Evolutionary conservation across 305 asterid species (phyloP).

Genomic region (Euphrasia arctica): DNA sequence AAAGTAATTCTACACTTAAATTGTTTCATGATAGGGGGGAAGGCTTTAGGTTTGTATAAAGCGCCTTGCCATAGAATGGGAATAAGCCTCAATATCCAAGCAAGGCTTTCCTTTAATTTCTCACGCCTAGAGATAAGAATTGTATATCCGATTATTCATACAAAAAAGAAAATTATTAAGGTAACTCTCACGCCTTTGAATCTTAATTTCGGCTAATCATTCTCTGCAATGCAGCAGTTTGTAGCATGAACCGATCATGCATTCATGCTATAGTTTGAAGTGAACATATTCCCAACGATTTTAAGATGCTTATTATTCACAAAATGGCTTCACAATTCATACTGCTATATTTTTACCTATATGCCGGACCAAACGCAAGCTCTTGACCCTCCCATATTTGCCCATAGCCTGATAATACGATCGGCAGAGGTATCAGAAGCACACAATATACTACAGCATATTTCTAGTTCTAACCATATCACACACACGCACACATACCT

Average conservation of each 20-base stretch:
- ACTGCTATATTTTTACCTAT: slow-evolving; percentile 45
- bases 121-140: not conserved
- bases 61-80: slow-evolving; percentile 2
- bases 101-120: slow-evolving; percentile 17
- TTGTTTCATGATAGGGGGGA: slow-evolving; percentile 16
- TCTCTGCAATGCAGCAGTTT: not conserved
- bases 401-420: slow-evolving; percentile 58
- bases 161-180: too few relatives aligned
- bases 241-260: not conserved
- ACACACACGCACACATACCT: slow-evolving; percentile 34
- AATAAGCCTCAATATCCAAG: slow-evolving; percentile 13
- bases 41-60: slow-evolving; percentile 3
- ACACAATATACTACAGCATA: not conserved
- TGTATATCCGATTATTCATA: slow-evolving; percentile 2
- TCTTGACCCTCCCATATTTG: slow-evolving; percentile 75
- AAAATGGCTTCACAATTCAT: not conserved
- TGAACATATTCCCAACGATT: not conserved
- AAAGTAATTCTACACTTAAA: slow-evolving; percentile 13
- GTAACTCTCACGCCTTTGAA: too few relatives aligned
- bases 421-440: slow-evolving; percentile 8
- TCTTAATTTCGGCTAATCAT: not conserved
- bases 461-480: slow-evolving; percentile 12
- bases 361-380: slow-evolving; percentile 78
- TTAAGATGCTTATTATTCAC: not conserved
- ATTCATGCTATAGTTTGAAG: slow-evolving; percentile 1